Evolutionary conservation across 2,329 filamentous ascomycete genomes (phyloP), one percentile per base, ranked within the genome.

Genomic region (Lecanicillium sp.): DNA sequence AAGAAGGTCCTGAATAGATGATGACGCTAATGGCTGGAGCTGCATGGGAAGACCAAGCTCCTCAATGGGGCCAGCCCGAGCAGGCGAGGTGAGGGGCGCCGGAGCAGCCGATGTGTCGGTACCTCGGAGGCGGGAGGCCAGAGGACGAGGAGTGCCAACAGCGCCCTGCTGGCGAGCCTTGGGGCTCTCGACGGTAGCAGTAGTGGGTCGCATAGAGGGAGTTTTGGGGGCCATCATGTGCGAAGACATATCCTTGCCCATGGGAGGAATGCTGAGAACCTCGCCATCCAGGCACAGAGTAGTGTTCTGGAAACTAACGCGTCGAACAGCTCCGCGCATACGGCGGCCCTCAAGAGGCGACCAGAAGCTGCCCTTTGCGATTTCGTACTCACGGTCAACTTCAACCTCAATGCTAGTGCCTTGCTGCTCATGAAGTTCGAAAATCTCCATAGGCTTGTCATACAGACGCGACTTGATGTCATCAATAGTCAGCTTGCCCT

Each of bases 341-440:
- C 63, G 67, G 54, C 76, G 81, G 35, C 83, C 83, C 35, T 71
- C 72, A 52, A 89, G 82, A 7, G 84, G 84, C 47, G 83, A 85
- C 82, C 80, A 86, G 43, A 51, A 53, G n/a, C 47, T 44, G 18
- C 51, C 51, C 28, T 50, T 37, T 35, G 74, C 60, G 40, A 81
- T 65, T 4, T 73, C 67, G 57, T 83, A 84, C 2, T 80, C 72
- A 32, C 84, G 76, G 55, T 86, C 83, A 49, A 88, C 70, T 60
- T 88, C 84, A 16, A 85, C 72, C 64, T 89, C 84, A 27, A 89
- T 71, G 5, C 75, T 76, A 28, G 81, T 80, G 42, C 79, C 79
- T n/a, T 73, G 62, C 60, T 89, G 84, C 49, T 89, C 84, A 48
- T 89, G 84, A 36, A 89, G 73, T 64, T 89, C 83, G 49, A 89